phyloP scores from a whole-genome alignment of 2,329 filamentous ascomycete genomes.

The Venturia nashicola region DNA sequence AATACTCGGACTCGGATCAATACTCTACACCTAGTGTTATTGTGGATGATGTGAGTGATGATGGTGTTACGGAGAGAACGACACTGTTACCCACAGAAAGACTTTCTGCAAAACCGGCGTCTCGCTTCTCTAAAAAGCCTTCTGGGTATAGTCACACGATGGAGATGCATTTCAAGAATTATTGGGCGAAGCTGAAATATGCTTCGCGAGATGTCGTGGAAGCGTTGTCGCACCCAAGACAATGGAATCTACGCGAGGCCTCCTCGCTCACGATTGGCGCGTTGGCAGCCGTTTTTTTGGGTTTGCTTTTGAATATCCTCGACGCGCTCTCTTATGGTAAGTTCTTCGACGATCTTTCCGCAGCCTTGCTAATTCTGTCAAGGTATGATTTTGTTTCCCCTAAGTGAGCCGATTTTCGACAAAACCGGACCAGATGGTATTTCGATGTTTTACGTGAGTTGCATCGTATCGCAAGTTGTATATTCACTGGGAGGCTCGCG shows the following conservation, averaged over 20 bases:
- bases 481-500: constrained; percentile 77
- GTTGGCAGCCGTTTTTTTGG: constrained; percentile 77
- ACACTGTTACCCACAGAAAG: constrained; percentile 7
- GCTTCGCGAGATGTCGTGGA: background rate
- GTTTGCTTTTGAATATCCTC: constrained; percentile 79
- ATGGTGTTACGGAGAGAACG: constrained; percentile 17
- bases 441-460: constrained; percentile 97
- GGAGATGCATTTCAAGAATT: constrained; percentile 3
- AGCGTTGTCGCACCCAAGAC: background rate
- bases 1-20: background rate
- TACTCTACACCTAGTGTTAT: constrained; percentile 12
- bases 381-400: constrained; percentile 89
- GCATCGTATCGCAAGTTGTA: constrained; percentile 81
- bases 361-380: background rate
- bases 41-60: constrained; percentile 18
- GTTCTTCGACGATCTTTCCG: constrained; percentile 11
- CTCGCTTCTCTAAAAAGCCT: background rate
- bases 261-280: constrained; percentile 20
- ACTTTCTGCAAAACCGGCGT: constrained; percentile 1
- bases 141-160: background rate
- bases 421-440: constrained; percentile 85
- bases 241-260: constrained; percentile 3
- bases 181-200: constrained; percentile 3
- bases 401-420: constrained; percentile 76
- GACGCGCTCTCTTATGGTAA: constrained; percentile 87